A percentile compares a stretch with the other conserved stretches of the same genome.
Evolutionary conservation across 2,329 filamentous ascomycete species (phyloP).

Genomic region (Penicillium sp.): DNA sequence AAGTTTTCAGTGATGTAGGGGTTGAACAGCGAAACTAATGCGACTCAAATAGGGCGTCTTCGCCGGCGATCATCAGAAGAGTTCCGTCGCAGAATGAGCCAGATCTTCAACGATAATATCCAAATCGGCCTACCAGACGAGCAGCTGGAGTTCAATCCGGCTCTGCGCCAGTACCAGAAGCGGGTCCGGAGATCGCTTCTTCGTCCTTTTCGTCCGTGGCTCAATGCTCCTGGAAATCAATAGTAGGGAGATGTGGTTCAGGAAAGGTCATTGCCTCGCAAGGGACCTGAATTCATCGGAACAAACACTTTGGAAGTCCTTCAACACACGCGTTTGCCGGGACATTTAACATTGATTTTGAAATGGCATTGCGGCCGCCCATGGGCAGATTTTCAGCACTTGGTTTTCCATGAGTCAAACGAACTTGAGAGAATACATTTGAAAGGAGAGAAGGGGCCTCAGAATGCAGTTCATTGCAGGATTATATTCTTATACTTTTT

Average conservation of each 20-base stretch:
- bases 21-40: neutral
- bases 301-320: neutral
- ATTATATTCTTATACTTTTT: constrained; percentile 7
- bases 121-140: constrained; percentile 22
- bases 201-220: constrained; percentile 13
- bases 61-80: constrained; percentile 32
- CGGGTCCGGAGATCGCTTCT: constrained; percentile 15
- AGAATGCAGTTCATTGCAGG: neutral
- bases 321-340: neutral
- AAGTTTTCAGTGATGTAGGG: neutral
- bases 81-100: constrained; percentile 33
- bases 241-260: neutral
- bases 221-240: neutral
- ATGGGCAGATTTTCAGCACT: neutral
- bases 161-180: constrained; percentile 10
- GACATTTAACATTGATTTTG: neutral
- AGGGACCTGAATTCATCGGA: neutral
- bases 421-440: neutral
- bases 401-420: neutral
- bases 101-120: constrained; percentile 33
- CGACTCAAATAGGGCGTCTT: constrained; percentile 13
- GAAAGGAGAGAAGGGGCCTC: neutral
- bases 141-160: constrained; percentile 23
- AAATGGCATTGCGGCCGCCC: neutral
- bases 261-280: neutral